These are phyloP conservation scores for Talinum fruticosum DNA, from an alignment of 148 eudicot species.

Conservation along the genomic window DNA sequence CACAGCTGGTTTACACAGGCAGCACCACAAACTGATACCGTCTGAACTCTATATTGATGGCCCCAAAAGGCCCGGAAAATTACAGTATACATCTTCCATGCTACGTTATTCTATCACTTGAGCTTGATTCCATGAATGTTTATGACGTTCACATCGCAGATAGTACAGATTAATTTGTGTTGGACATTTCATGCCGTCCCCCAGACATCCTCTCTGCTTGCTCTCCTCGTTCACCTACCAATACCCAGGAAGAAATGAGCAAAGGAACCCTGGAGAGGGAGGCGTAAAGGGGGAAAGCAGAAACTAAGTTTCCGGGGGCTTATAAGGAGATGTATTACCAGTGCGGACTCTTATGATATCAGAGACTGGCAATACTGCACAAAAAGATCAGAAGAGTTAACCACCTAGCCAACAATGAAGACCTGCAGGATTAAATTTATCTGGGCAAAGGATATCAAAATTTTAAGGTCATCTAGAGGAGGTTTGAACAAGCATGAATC, in stretches of 20 bases:
- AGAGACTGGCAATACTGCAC: slow-evolving; percentile 76
- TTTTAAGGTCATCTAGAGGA: background rate
- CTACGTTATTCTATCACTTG: background rate
- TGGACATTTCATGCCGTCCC: slow-evolving; percentile 60
- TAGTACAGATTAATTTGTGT: slow-evolving; percentile 9
- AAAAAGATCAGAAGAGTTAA: slow-evolving; percentile 3
- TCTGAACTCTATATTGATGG: background rate
- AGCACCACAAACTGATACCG: background rate
- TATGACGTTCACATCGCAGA: background rate
- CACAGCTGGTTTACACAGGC: background rate
- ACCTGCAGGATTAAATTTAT: background rate
- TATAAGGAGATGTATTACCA: slow-evolving; percentile 33
- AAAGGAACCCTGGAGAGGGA: no score
- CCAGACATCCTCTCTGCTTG: slow-evolving; percentile 86
- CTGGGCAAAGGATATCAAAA: background rate
- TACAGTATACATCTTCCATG: background rate
- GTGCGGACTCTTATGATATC: slow-evolving; percentile 86
- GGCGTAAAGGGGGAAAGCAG: background rate
- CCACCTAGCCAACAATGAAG: background rate
- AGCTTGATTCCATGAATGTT: background rate
- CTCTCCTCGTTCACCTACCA: slow-evolving; percentile 77
- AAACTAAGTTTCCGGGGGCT: background rate
- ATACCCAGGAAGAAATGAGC: background rate
- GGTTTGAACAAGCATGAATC: background rate
- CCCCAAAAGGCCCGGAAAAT: background rate